A percentile compares a stretch with the other conserved stretches of the same genome.
phyloP scores from a whole-genome alignment of 345 rosid genomes.

The Carallia pectinifolia region DNA sequence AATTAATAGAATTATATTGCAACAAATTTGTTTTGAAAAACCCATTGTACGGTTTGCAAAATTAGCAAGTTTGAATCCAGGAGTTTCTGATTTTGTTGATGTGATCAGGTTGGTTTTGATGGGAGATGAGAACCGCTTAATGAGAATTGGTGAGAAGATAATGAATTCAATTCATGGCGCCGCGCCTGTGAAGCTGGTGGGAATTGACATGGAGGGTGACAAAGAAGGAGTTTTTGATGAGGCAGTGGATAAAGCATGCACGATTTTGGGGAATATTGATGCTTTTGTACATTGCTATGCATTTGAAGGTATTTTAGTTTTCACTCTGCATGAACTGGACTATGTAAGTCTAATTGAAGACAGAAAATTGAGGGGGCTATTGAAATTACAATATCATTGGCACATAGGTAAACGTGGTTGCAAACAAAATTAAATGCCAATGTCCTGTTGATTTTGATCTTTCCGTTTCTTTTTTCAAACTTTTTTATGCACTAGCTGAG shows the following conservation, averaged over 20 bases:
- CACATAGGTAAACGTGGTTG: too few relatives aligned
- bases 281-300: slow-evolving; percentile 69
- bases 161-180: slow-evolving; percentile 29
- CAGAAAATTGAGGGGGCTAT: too few relatives aligned
- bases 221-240: slow-evolving; percentile 50
- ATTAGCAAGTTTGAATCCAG: not conserved
- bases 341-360: too few relatives aligned
- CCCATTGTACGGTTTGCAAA: not conserved
- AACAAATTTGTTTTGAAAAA: not conserved
- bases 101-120: slow-evolving; percentile 67
- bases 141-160: slow-evolving; percentile 41
- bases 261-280: slow-evolving; percentile 56
- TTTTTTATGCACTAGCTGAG: too few relatives aligned
- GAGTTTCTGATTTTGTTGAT: not conserved
- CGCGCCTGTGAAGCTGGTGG: slow-evolving; percentile 53
- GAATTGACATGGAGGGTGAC: slow-evolving; percentile 76
- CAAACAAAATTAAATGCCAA: too few relatives aligned
- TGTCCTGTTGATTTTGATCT: too few relatives aligned
- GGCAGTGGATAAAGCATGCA: slow-evolving; percentile 75
- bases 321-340: not conserved
- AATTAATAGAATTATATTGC: too few relatives aligned
- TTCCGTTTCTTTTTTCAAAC: too few relatives aligned
- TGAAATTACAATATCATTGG: too few relatives aligned
- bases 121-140: slow-evolving; percentile 62
- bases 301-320: slow-evolving; percentile 56